Evolutionary conservation across 75 land plant genomes (phyloP).

Genomic region (Picea sitchensis): DNA sequence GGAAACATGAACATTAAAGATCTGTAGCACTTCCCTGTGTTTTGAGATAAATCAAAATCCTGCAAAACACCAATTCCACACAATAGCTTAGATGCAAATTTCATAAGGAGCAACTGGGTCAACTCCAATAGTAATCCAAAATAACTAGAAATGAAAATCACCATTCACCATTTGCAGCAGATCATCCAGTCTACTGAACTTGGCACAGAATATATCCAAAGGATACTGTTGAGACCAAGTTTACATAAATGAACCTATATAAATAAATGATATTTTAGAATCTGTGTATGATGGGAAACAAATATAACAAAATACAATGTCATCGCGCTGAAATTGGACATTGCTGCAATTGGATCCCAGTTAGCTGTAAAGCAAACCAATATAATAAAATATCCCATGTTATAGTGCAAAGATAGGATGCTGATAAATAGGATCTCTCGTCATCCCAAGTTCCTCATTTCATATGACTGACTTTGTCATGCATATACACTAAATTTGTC

Average conservation of each 20-base stretch:
- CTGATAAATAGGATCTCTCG: no score
- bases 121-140: not conserved
- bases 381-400: not conserved
- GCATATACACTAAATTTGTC: not conserved
- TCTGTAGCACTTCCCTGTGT: not conserved
- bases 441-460: no score
- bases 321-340: not conserved
- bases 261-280: not conserved
- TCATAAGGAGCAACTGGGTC: not conserved
- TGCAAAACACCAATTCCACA: not conserved
- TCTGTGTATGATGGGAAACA: not conserved
- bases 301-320: not conserved
- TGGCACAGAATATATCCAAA: not conserved
- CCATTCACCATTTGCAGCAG: not conserved
- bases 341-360: not conserved
- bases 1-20: not conserved
- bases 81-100: not conserved
- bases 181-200: not conserved
- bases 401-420: not conserved
- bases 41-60: conserved; percentile 9
- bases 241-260: not conserved
- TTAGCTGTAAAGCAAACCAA: not conserved
- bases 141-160: not conserved
- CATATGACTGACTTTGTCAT: not conserved
- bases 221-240: not conserved